phyloP scores from a whole-genome alignment of 805 yeast species.

The Yarrowia divulgata region DNA sequence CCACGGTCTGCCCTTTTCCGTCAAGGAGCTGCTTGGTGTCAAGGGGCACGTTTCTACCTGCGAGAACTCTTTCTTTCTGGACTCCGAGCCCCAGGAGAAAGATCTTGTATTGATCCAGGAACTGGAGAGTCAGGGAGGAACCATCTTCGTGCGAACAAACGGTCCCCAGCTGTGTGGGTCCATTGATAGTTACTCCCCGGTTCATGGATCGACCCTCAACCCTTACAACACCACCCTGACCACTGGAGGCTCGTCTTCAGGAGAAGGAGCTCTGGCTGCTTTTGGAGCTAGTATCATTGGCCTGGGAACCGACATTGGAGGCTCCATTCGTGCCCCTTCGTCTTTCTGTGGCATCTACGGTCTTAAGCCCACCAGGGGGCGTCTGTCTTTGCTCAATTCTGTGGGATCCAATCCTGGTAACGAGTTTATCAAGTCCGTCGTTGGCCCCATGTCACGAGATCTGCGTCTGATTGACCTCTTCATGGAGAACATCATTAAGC shows the following conservation, averaged over 20 bases:
- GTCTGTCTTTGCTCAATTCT: conserved; percentile 50
- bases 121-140: conserved; percentile 58
- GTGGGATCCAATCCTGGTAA: conserved; percentile 52
- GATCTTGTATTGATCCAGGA: conserved; percentile 53
- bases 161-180: conserved; percentile 60
- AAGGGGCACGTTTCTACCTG: conserved; percentile 58
- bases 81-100: conserved; percentile 49
- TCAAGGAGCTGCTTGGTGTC: conserved; percentile 60
- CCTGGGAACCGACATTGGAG: conserved; percentile 63
- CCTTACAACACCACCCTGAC: conserved; percentile 56
- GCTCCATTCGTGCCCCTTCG: conserved; percentile 60
- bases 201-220: conserved; percentile 58
- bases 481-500: conserved; percentile 52
- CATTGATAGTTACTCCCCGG: conserved; percentile 56
- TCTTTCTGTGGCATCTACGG: conserved; percentile 59
- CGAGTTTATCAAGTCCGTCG: conserved; percentile 53
- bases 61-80: conserved; percentile 52
- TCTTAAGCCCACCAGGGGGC: conserved; percentile 55
- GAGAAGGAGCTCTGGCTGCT: conserved; percentile 60
- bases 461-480: conserved; percentile 54
- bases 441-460: conserved; percentile 58
- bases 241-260: conserved; percentile 66
- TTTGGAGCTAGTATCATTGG: conserved; percentile 60
- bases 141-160: conserved; percentile 62
- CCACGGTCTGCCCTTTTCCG: conserved; percentile 71